Evolutionary conservation across 441 rosid species (phyloP), one percentile per base, ranked within the genome.

Genomic region (Hura crepitans): DNA sequence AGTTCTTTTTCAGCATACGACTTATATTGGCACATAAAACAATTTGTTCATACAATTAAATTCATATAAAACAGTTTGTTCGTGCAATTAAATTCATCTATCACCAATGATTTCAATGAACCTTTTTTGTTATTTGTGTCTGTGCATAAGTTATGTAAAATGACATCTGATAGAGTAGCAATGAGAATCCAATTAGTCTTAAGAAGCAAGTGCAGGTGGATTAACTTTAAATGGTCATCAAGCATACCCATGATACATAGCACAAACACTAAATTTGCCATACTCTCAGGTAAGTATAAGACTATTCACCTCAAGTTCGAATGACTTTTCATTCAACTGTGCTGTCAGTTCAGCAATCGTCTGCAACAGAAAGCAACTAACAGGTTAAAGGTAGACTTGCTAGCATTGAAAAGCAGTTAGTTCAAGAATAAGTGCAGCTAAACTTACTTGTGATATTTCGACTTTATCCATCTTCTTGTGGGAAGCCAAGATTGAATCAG

Each of bases 301-400:
- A 70, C 59, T 59, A 58, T 69, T 83, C 70, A 94, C 99, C 99
- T 95, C 97, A 39, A 95, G 97, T 81, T 95, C 99, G 59, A 95
- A 89, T 57, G 97, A 89, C 82, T 90, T 92, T 84, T 92, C 98
- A 79, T 90, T 89, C 79, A 95, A 81, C 73, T 89, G 96, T 46
- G 83, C 84, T 75, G 77, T 81, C 85, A 95, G 77, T 73, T 89
- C 97, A 71, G 92, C 88, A 71, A 95, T 75, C 49, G 84, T 81
- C 97, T 95, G 94, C 81, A 75, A 72, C 78, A 70, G 33, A 25
- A 65, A 65, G 66, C 27, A 73, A 64, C 18, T 43, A 55, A 77
- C 39, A 49, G 69, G 50, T 79, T 78, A 70, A 74, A 62, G 72
- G 67, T 71, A 58, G 57, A 43, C 31, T 62, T 63, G 53, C 59